These are phyloP conservation scores for Sugiyamaella novakii DNA, from an alignment of 1,139 yeast species.

Conservation along the genomic window DNA sequence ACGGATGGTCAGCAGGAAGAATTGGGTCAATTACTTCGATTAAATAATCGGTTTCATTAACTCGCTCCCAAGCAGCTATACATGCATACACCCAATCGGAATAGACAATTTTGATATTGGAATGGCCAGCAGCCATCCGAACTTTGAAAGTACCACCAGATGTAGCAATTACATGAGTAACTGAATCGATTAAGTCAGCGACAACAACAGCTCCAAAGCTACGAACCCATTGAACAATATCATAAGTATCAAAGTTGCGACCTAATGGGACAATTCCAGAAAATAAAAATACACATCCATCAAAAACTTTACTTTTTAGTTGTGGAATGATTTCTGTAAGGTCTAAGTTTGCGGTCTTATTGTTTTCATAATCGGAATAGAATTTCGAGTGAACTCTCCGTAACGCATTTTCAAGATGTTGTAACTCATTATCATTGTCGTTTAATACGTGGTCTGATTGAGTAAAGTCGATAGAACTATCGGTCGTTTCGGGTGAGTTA, in stretches of 20 bases:
- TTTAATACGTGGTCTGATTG: conserved; percentile 52
- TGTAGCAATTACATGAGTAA: conserved; percentile 86
- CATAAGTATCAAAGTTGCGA: conserved; percentile 61
- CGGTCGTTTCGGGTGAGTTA: neutral
- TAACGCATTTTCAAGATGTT: conserved; percentile 63
- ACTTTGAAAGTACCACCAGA: conserved; percentile 80
- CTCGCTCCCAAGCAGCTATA: conserved; percentile 73
- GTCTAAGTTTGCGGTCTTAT: conserved; percentile 34
- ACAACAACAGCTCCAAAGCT: conserved; percentile 91
- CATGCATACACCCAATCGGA: conserved; percentile 94
- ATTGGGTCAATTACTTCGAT: conserved; percentile 41
- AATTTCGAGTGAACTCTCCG: conserved; percentile 65
- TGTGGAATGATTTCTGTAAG: conserved; percentile 60
- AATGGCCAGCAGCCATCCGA: conserved; percentile 53
- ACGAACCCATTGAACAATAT: conserved; percentile 87
- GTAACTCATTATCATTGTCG: conserved; percentile 82
- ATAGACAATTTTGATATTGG: conserved; percentile 69
- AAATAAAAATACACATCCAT: conserved; percentile 71
- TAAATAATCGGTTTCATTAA: conserved; percentile 62
- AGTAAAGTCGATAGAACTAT: conserved; percentile 15
- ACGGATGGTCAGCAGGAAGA: neutral
- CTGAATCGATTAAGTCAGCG: conserved; percentile 66
- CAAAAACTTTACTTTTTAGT: conserved; percentile 67
- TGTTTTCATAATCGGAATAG: conserved; percentile 51
- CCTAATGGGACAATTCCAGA: conserved; percentile 88